Base-by-base conservation (phyloP, 805 yeast genomes). In the Peterozyma toletana region DNA sequence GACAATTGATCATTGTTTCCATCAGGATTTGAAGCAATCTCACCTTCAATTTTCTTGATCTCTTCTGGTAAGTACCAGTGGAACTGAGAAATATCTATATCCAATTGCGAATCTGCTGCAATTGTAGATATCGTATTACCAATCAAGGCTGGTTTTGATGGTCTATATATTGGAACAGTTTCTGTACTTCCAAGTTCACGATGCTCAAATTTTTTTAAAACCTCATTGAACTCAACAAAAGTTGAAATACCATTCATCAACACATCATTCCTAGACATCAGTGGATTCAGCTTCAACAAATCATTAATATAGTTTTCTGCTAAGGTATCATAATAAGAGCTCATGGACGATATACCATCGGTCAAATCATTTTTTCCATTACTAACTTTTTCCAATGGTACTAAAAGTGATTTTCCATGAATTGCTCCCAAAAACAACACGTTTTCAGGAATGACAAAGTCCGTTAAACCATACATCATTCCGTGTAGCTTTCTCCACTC, bases 291-390 rank as follows among this genome's bases (percentile, higher is more conserved):
- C 13, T 33, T n/a, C 29, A 33, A 29, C 10, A 30, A 18, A 10
- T 33, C 17, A 11, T 38, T 33, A 16, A 43, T 33, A 13, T 15
- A 43, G 18, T 34, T 13, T 30, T 43, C 39, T 9, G 41, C 30
- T 29, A 43, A 17, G 3, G 21, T 38, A 35, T 38, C 39, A 16
- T 38, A 38, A n/a, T 43, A 38, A 16, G 21, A 29, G 3, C 38
- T 30, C 18, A 43, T 35, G 33, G 37, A 41, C 17, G 40, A 40
- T 21, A 33, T 30, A 13, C 37, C 37, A 11, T 31, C 15, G 13
- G 46, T 43, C 34, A 43, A 35, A 21, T 43, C 42, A 43, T 43
- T 43, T 4, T 13, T 39, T 30, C 46, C 46, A 39, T 43, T 43
- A 3, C 33, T 29, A 4, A 39, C 42, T 9, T 39, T 14, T 18